Percentiles rank a stretch among this genome's conserved stretches.
These are phyloP conservation scores for Rutstroemia sp. DNA, from an alignment of 2,329 filamentous ascomycete species.

Conservation along the genomic window DNA sequence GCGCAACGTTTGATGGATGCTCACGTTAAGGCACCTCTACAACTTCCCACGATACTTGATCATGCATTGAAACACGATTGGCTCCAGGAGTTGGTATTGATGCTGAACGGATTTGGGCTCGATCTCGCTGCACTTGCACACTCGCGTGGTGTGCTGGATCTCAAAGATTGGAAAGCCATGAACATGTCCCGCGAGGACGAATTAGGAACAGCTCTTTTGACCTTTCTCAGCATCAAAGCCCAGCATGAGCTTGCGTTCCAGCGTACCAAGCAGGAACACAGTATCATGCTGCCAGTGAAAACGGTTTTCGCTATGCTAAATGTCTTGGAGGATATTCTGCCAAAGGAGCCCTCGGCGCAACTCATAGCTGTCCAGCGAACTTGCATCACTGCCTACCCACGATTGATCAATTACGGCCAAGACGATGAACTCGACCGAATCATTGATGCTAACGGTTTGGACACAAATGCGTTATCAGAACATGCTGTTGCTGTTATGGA, in stretches of 20 bases:
- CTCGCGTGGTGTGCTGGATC: slow-evolving; percentile 69
- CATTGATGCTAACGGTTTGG: slow-evolving; percentile 75
- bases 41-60: slow-evolving; percentile 64
- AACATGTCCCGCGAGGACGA: slow-evolving; percentile 59
- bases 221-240: slow-evolving; percentile 79
- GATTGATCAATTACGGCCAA: slow-evolving; percentile 84
- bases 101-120: slow-evolving; percentile 68
- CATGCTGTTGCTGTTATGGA: slow-evolving; percentile 89
- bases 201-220: slow-evolving; percentile 64
- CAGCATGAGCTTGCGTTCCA: slow-evolving; percentile 71
- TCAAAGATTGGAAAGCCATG: slow-evolving; percentile 72
- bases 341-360: slow-evolving; percentile 53
- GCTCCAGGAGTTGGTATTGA: slow-evolving; percentile 66
- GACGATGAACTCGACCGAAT: slow-evolving; percentile 79
- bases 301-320: slow-evolving; percentile 76
- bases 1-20: slow-evolving; percentile 69
- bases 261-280: slow-evolving; percentile 52
- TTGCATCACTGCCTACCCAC: slow-evolving; percentile 87
- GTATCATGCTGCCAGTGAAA: slow-evolving; percentile 72
- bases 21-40: slow-evolving; percentile 62
- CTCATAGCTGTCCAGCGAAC: slow-evolving; percentile 75
- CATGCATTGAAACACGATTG: slow-evolving; percentile 76
- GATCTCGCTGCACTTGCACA: slow-evolving; percentile 84
- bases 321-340: slow-evolving; percentile 66
- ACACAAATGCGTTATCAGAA: slow-evolving; percentile 71